Base-by-base conservation (phyloP, 163 green algal species). In the Volvox carteri region DNA sequence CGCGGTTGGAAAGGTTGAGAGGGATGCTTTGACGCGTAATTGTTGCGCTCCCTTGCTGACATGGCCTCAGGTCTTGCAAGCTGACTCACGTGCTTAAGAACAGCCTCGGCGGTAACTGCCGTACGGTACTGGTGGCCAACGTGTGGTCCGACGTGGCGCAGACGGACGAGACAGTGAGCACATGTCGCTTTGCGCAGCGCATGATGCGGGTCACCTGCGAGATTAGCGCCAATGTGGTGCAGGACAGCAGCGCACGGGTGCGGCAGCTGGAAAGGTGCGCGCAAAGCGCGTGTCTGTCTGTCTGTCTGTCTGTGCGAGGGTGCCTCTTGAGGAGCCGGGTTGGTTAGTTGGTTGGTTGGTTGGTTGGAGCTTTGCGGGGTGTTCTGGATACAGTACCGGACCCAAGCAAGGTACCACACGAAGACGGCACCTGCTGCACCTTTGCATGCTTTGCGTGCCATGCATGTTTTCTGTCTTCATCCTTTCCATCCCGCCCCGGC, bases 51-150 rank as follows among this genome's bases (percentile, higher is more conserved):
- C n/a, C n/a, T n/a, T n/a, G n/a, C n/a, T n/a, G n/a, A n/a, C n/a
- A n/a, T n/a, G n/a, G n/a, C 19, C 25, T 65, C 60, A 89, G 95
- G 76, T 96, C 95, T 60, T 93, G 78, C 78, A 95, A 95, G 86
- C 94, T 98, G 44, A 97, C 95, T 21, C 93, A 95, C 72, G 92
- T 97, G 21, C 91, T 97, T 30, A 94, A 95, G 42, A 96, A 98
- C 91, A 96, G 94, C 23, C 90, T 98, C 42, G 96, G 96, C 21
- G 96, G 96, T 70, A 98, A 98, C 93, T 97, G 94, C 91, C 90
- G 91, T 54, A 97, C 96, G 0, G 88, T 96, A 77, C 93, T 98
- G 89, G 90, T 98, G 14, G 96, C 96, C 85, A 97, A 95, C 80
- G 87, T 97, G 46, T 97, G 93, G 90, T 88, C 87, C 0, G 92